Conservation (phyloP, 2,329 filamentous ascomycete genomes). For the Ceratocystiopsis minuta region DNA sequence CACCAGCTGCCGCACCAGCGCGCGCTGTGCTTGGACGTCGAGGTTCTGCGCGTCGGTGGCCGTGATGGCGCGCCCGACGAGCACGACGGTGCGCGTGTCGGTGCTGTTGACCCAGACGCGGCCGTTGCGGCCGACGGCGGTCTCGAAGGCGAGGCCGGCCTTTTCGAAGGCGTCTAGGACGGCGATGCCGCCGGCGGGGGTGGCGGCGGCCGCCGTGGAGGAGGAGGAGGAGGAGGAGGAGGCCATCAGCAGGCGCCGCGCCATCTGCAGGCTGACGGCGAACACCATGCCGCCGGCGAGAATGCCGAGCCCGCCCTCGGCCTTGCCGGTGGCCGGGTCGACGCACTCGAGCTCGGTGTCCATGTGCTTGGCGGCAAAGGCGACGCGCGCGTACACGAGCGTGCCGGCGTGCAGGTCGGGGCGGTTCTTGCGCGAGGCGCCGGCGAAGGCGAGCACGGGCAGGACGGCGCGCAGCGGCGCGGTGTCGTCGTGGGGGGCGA, state of each 20-base stretch:
- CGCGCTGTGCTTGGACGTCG: slow-evolving; percentile 48
- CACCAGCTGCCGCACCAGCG: slow-evolving; percentile 30
- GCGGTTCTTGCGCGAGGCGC: slow-evolving; percentile 77
- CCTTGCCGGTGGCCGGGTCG: slow-evolving; percentile 67
- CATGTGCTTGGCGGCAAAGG: slow-evolving; percentile 60
- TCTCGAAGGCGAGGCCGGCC: slow-evolving; percentile 73
- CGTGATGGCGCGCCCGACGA: slow-evolving; percentile 60
- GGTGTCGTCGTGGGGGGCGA: slow-evolving; percentile 46
- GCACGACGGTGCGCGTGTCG: slow-evolving; percentile 43
- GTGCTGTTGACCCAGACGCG: slow-evolving; percentile 81
- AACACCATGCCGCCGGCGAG: slow-evolving; percentile 74
- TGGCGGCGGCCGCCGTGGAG: slow-evolving; percentile 7
- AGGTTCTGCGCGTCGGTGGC: slow-evolving; percentile 56
- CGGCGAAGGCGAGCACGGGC: slow-evolving; percentile 82
- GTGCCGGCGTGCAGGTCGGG: slow-evolving; percentile 59
- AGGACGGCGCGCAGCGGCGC: slow-evolving; percentile 41
- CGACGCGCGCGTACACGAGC: slow-evolving; percentile 76
- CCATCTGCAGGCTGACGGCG: slow-evolving; percentile 59
- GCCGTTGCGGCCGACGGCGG: slow-evolving; percentile 84
- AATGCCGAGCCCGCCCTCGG: slow-evolving; percentile 63
- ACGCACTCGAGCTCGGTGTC: slow-evolving; percentile 86
- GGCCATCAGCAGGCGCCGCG: slow-evolving; percentile 56
- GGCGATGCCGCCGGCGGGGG: slow-evolving; percentile 45
- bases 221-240: slow-evolving; percentile 18
- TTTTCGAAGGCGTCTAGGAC: slow-evolving; percentile 63